Base-by-base conservation (phyloP, 192 early-diverging fungal genomes). In the Backusella macrospora region DNA sequence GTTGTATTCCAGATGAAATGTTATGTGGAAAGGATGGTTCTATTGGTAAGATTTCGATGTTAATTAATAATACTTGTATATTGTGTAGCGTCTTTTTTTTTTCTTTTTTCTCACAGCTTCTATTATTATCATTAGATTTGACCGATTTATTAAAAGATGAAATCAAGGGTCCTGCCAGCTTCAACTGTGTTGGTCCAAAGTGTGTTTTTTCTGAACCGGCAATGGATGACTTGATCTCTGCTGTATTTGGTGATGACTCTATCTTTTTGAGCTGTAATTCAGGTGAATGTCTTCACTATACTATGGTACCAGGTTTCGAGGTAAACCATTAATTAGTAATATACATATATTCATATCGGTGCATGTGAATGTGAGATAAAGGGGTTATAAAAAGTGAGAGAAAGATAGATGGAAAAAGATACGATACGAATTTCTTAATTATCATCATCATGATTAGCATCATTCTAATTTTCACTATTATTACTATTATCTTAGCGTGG, bases 201-300 rank as follows among this genome's bases (percentile, higher is more conserved):
- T 94, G 92, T 78, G 76, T 65, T 23, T 94, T 94, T 70, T 79
- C 83, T 85, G 91, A 95, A 74, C 88, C 90, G 9, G 90, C 90
- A 39, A 94, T 96, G 89, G 92, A 96, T 78, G 87, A 90, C n/a
- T 83, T 94, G 23, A 96, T 98, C 34, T 81, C 82, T 8, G 68
- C 81, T 5, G 83, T 96, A 42, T 94, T 96, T 85, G 95, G 92
- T 40, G 96, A 98, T 63, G 84, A 87, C 29, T 89, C 90, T 15
- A 95, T 98, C 75, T 89, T 87, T 37, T 84, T 98, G 76, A 70
- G 80, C 18, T 98, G 96, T 72, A 76, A 81, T 62, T 89, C 91
- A 44, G 95, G 96, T 34, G 94, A 96, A 80, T 98, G 96, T 74
- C 72, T 96, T 62, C 94, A 96, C 78, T 92, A 92, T 70, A 92